These are phyloP conservation scores for Trichosporon sp. DNA, from an alignment of 1,284 basidiomycete genomes.

Conservation along the genomic window DNA sequence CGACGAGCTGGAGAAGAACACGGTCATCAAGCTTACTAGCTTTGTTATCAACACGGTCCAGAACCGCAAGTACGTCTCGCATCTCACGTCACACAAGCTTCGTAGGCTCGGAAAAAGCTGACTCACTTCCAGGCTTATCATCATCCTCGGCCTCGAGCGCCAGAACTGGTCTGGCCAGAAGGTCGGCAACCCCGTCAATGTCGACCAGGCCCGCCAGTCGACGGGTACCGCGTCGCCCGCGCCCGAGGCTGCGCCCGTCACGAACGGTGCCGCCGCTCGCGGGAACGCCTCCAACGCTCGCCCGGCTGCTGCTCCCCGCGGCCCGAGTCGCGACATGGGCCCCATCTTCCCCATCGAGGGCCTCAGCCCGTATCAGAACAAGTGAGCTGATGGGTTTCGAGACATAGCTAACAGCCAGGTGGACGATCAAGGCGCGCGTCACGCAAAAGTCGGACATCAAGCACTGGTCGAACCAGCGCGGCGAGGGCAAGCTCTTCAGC, in stretches of 20 bases:
- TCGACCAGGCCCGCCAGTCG: conserved; percentile 43
- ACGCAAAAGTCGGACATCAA: conserved; percentile 85
- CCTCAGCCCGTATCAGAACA: conserved; percentile 94
- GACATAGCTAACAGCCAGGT: conserved; percentile 45
- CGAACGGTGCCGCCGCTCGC: conserved; percentile 11
- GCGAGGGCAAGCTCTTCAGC: conserved; percentile 93
- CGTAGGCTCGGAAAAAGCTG: conserved; percentile 1
- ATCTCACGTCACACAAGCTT: no score
- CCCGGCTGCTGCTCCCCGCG: conserved; percentile 13
- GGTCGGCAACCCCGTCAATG: conserved; percentile 63
- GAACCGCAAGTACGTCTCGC: conserved; percentile 60
- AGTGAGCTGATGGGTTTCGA: conserved; percentile 47
- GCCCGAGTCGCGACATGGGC: conserved; percentile 34
- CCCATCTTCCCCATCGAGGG: conserved; percentile 85
- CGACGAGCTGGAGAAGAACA: conserved; percentile 64
- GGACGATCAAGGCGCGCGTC: conserved; percentile 95
- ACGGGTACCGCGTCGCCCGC: conserved; percentile 23
- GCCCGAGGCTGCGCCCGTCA: conserved; percentile 22
- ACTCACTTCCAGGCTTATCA: conserved; percentile 65
- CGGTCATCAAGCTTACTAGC: conserved; percentile 67
- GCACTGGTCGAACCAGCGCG: conserved; percentile 80
- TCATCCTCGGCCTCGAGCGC: conserved; percentile 69
- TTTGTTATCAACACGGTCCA: conserved; percentile 81
- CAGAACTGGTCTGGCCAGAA: conserved; percentile 57
- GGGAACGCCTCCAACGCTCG: conserved; percentile 28